Evolutionary conservation across 306 rosid genomes (phyloP), one percentile per base, ranked within the genome.

Genomic region (Cajanus cajan): DNA sequence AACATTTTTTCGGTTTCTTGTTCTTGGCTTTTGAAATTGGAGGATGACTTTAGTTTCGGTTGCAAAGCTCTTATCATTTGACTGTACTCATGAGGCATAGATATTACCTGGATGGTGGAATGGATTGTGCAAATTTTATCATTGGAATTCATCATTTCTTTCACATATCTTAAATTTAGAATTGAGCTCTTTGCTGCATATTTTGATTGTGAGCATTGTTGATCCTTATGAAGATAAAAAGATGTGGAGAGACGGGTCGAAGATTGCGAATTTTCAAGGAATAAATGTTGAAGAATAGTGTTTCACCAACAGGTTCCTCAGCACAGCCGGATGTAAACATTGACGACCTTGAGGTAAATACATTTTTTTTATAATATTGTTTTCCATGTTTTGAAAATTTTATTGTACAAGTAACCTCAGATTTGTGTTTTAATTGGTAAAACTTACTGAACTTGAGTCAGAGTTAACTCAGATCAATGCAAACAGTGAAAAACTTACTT

Each of bases 221-320:
- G 71, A 34, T 81, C 58, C 57, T 31, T 45, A 9, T 85, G 76
- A 71, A 95, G 98, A 89, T 95, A 63, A 95, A 91, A 89, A 88
- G 92, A 89, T 85, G 88, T 71, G 98, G 90, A 63, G 98, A 95
- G 94, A 88, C 90, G 98, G 98, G 98, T 39, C 98, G 97, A 37
- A 90, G 84, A 85, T 82, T 95, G 71, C 95, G 88, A 8, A 90
- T 86, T 82, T 86, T 92, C 90, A 92, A 89, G 91, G 98, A 95
- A 28, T 97, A 95, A 80, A 95, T 95, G 90, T 84, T 57, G 57
- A 95, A 89, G 90, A 88, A 95, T 25, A 91, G 87, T 64, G 86
- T 95, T 65, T 80, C 83, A 50, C 90, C 94, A 55, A 85, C 77
- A 73, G 55, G 16, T 58, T 84, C 91, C 24, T 16, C 71, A 61